These are phyloP conservation scores for Paulownia fortunei DNA, from an alignment of 257 asterid genomes.

Conservation along the genomic window DNA sequence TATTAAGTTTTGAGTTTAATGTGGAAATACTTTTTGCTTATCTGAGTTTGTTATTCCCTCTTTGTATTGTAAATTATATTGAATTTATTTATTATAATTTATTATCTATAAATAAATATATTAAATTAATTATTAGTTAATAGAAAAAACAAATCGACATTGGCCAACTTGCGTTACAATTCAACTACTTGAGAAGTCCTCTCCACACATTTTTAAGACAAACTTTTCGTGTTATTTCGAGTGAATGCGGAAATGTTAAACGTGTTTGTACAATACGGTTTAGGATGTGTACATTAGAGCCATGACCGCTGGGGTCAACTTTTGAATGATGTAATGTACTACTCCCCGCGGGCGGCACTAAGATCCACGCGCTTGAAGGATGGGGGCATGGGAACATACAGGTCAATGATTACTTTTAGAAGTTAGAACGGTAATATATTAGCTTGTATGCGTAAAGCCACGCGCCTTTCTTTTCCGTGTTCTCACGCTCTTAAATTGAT, in stretches of 20 bases:
- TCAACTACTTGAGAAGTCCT: not conserved
- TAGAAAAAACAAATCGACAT: no score
- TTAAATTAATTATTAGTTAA: no score
- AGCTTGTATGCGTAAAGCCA: not conserved
- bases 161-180: not conserved
- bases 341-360: not conserved
- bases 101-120: no score
- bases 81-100: no score
- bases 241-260: not conserved
- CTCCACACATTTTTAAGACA: not conserved
- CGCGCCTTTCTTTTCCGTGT: not conserved
- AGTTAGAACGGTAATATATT: not conserved
- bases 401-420: conserved; percentile 1
- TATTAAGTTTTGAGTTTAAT: no score
- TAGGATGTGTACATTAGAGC: not conserved
- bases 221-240: not conserved
- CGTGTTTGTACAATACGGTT: not conserved
- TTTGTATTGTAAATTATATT: no score
- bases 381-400: not conserved
- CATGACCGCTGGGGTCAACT: conserved; percentile 17
- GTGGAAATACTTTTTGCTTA: no score
- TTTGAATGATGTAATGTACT: not conserved
- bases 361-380: conserved; percentile 16
- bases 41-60: no score
- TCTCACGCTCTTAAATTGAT: not conserved